Base-by-base conservation (phyloP, 208 protist species). In the Tritrichomonas musculus region DNA sequence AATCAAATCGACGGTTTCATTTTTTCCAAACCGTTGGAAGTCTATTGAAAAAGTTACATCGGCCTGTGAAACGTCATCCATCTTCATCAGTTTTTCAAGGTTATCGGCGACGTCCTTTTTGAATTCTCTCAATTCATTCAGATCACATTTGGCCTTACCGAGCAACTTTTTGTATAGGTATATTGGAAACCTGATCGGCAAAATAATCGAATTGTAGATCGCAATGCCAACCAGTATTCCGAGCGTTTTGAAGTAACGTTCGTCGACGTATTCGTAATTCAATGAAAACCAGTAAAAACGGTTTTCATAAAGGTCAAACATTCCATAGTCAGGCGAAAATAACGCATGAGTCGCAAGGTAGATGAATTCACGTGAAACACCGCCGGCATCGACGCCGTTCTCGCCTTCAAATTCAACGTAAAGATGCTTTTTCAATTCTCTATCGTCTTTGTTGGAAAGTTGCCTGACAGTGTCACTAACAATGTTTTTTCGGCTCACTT, bases 311-410 rank as follows among this genome's bases (percentile, higher is more conserved):
- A 77, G n/a, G 22, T 88, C 93, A 94, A 98, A 98, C 97, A 98
- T 98, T 96, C 96, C 95, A 94, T 97, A 98, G 30, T 96, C 94
- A 9, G 96, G 95, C 92, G 98, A 96, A 65, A 99, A 98, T 39
- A 99, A 94, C 84, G 97, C 93, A n/a, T 94, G 50, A 22, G 97
- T 84, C 30, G 98, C 92, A 0, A 99, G 94, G 94, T 98, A 97
- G 93, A 99, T 99, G 92, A 99, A 98, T 93, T 99, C 98, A 93
- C 98, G 98, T 92, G 95, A 94, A n/a, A 99, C 94, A n/a, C 98
- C 98, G 14, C 98, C 98, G 77, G 97, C 96, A 94, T 99, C 98
- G 44, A 99, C 95, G 66, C 97, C 98, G 69, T 98, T 97, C 92
- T 98, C 97, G 22, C 96, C 96, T 9, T 95, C 93, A 93, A 98